phyloP scores from a whole-genome alignment of 257 asterid species.

The Osmanthus fragrans region DNA sequence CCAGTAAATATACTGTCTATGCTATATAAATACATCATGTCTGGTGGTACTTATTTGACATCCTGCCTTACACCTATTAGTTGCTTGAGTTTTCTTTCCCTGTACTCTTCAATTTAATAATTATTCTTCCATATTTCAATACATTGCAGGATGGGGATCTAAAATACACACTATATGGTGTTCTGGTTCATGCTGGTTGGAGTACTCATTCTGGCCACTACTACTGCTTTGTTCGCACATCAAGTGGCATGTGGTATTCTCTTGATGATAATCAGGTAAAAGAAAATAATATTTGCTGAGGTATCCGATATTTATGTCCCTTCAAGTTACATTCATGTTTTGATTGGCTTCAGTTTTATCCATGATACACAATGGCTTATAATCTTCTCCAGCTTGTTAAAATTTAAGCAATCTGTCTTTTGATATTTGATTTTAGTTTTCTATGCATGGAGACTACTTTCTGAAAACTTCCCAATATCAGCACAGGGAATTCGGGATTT shows the following conservation, averaged over 20 bases:
- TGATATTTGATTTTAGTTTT: not conserved
- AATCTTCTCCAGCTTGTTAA: not conserved
- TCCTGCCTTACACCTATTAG: slow-evolving; percentile 12
- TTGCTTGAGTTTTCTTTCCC: slow-evolving; percentile 4
- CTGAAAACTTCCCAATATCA: not conserved
- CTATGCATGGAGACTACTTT: not conserved
- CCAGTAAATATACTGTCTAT: not conserved
- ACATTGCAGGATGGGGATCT: slow-evolving; percentile 75
- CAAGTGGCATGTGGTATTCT: slow-evolving; percentile 95
- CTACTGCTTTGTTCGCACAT: slow-evolving; percentile 95
- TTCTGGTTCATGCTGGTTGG: slow-evolving; percentile 97
- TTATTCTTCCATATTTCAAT: slow-evolving; percentile 1
- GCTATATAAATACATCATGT: not conserved
- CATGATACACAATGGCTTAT: not conserved
- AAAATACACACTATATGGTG: slow-evolving; percentile 91
- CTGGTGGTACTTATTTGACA: slow-evolving; percentile 14
- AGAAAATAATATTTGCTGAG: slow-evolving; percentile 11
- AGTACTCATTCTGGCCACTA: slow-evolving; percentile 97
- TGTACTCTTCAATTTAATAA: not conserved
- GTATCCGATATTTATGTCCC: not conserved
- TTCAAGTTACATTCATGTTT: not conserved
- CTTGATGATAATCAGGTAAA: slow-evolving; percentile 94
- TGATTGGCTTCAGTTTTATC: not conserved
- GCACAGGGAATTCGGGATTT: slow-evolving; percentile 1
- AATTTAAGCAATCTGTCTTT: not conserved